Base-by-base conservation (phyloP, 176 grass and related monocot species). In the Juncus effusus region DNA sequence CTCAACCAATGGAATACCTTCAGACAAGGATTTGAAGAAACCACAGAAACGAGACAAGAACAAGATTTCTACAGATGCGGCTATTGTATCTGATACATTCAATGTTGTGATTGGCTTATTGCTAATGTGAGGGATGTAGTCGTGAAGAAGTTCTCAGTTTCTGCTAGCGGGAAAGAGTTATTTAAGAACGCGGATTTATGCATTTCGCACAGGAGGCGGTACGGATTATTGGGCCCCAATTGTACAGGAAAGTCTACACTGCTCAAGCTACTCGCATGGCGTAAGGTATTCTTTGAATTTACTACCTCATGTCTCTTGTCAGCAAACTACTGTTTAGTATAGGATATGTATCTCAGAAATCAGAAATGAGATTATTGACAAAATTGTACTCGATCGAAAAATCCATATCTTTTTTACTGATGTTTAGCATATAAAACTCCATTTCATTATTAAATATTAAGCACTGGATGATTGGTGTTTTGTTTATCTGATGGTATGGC, bases 1-100 rank as follows among this genome's bases (percentile, higher is more conserved):
- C 42, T 52, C 57, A 38, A 79, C 81, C 11, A 74, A 72, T 47
- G 19, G 19, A 28, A 66, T 68, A n/a, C 52, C 75, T 0, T 75
- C 92, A 0, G 79, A 85, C 10, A 96, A 92, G 72, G 88, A 97
- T 51, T 15, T 76, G 3, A 91, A 92, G 82, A 97, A 97, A 82
- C 83, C 82, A 72, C 85, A 97, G 56, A 83, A 87, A 78, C 85
- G 85, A 57, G 92, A 96, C 64, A 68, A 79, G 35, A 13, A 85
- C 52, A 85, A 28, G 1, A 28, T 28, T 28, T 28, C 76, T 10
- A 82, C 79, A 4, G 62, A 70, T 2, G 79, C 63, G 8, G 87
- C 77, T 8, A 84, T 85, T 74, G 81, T 73, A 16, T 81, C 82
- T 19, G 92, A 96, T 69, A 87, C 84, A 51, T 92, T 96, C 85